Conservation (phyloP, 768 basidiomycete species). For the Strobilomyces dryophilus region DNA sequence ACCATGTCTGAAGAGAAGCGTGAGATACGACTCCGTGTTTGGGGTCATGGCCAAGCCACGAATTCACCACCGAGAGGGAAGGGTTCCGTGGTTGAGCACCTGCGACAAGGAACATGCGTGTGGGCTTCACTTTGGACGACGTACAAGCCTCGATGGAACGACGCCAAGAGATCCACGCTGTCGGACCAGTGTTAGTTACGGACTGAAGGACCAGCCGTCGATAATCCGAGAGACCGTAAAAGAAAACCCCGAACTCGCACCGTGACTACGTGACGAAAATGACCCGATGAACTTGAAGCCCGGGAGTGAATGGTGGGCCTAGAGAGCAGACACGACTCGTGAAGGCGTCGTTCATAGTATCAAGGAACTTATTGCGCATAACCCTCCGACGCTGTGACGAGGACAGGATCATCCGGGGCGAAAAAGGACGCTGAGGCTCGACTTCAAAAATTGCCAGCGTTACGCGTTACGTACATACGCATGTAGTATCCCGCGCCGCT, state of each 20-base stretch:
- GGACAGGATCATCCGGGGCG: neutral
- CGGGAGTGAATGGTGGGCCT: conserved; percentile 36
- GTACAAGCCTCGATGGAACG: conserved; percentile 11
- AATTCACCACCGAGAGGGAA: conserved; percentile 28
- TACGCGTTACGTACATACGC: too few relatives aligned
- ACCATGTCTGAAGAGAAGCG: conserved; percentile 57
- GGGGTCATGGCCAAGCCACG: conserved; percentile 43
- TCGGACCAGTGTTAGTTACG: conserved; percentile 17
- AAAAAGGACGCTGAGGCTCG: neutral
- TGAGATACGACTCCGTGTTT: conserved; percentile 56
- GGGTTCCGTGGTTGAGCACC: conserved; percentile 58
- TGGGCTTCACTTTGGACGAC: conserved; percentile 25
- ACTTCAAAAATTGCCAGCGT: too few relatives aligned
- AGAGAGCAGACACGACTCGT: conserved; percentile 21
- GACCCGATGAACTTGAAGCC: conserved; percentile 52
- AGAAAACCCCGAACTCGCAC: conserved; percentile 61
- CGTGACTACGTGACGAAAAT: conserved; percentile 56
- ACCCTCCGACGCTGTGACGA: conserved; percentile 4
- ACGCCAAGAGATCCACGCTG: neutral
- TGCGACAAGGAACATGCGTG: conserved; percentile 63
- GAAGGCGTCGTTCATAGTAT: conserved; percentile 28
- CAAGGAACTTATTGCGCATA: conserved; percentile 28
- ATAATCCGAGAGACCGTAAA: conserved; percentile 55
- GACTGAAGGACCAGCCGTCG: conserved; percentile 46
- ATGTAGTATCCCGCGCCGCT: too few relatives aligned